Conservation (phyloP, 106 monocot species). For the Dendrobium nobile region DNA sequence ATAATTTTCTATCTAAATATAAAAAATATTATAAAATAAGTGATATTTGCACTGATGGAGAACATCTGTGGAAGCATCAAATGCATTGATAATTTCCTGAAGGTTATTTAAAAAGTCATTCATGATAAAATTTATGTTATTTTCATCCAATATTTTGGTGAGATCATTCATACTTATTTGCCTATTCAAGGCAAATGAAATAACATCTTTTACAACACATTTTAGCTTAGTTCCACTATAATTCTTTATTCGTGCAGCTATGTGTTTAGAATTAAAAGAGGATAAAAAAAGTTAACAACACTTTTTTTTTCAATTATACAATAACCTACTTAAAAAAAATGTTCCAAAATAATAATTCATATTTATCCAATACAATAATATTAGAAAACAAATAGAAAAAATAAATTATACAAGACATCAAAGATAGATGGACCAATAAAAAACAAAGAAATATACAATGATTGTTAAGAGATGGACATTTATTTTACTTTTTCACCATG, state of each 20-base stretch:
- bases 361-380: not conserved
- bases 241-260: slow-evolving; percentile 91
- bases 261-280: slow-evolving; percentile 10
- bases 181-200: slow-evolving; percentile 86
- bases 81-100: slow-evolving; percentile 65
- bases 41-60: slow-evolving; percentile 80
- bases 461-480: too few relatives aligned
- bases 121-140: slow-evolving; percentile 92
- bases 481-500: too few relatives aligned
- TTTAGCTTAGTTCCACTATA: slow-evolving; percentile 95
- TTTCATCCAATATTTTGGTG: slow-evolving; percentile 77
- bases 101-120: slow-evolving; percentile 83
- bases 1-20: too few relatives aligned
- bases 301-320: too few relatives aligned
- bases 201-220: slow-evolving; percentile 96
- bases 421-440: too few relatives aligned
- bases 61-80: slow-evolving; percentile 88
- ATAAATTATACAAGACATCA: not conserved
- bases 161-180: slow-evolving; percentile 95
- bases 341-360: not conserved
- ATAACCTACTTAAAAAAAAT: not conserved
- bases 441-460: too few relatives aligned
- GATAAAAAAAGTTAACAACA: not conserved
- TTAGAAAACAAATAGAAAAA: not conserved
- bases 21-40: not conserved